Evolutionary conservation across 805 yeast species (phyloP), one percentile per base, ranked within the genome.

Genomic region (Yamadazyma scolyti): DNA sequence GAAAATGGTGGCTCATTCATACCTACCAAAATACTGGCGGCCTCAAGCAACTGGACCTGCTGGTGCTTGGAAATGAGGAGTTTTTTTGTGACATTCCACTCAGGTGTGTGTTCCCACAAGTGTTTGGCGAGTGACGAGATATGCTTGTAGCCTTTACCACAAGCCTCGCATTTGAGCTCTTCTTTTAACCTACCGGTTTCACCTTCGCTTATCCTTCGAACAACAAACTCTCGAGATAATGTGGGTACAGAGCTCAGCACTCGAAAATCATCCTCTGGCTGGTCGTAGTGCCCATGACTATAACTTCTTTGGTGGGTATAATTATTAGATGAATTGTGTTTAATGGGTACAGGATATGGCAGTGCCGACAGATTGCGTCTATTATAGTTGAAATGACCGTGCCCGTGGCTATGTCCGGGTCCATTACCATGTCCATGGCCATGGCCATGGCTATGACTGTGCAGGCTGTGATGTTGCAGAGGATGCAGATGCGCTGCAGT

Each of bases 41-140:
- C 86, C 49, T 79, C 94, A 30, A 84, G 65, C 22, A 84, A 65
- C 57, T 84, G 94, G 10, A 85, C 94, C 53, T 84, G 94, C 56
- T 84, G 94, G 57, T 84, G 94, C 55, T 84, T 84, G n/a, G 86
- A 79, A 21, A 87, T 84, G 21, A 82, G 64, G 32, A 86, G 63
- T 52, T 82, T 83, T 44, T 84, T 81, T 3, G 95, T 87, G 53
- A 81, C 80, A 47, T 78, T 83, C 96, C 96, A 86, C 52, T 87
- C 95, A 0, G 95, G 95, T 0, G 96, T 86, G 54, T 86, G 96
- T 51, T 86, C 96, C 95, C 95, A 86, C 23, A 86, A 59, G 58
- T 85, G 95, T 55, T 85, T 85, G 2, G 94, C 93, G 37, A 85
- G 68, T n/a, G 89, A 80, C 1, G 88, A 79, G 5, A 86, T 82